phyloP scores from a whole-genome alignment of 331 rosid genomes.

The Cydonia oblonga region DNA sequence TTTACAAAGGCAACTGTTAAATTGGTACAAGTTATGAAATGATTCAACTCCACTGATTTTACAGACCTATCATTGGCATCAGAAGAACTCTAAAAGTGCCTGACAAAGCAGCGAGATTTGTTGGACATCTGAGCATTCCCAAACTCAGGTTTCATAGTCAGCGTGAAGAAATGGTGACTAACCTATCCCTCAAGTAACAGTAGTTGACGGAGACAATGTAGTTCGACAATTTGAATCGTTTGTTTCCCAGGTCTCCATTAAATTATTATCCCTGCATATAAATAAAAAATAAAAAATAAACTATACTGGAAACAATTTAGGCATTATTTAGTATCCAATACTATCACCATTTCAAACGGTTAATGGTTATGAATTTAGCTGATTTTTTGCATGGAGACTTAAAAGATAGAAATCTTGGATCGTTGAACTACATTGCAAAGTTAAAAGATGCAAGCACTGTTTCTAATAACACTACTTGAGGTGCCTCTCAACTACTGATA shows the following conservation, averaged over 20 bases:
- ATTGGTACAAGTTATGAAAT: not conserved
- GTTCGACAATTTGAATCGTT: no score
- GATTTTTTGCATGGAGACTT: no score
- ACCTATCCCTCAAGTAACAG: not conserved
- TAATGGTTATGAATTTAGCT: not conserved
- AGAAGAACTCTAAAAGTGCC: slow-evolving; percentile 23
- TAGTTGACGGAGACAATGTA: not conserved
- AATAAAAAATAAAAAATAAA: no score
- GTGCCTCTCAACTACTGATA: not conserved
- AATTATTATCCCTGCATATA: no score
- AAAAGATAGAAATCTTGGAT: not conserved
- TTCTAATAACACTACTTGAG: not conserved
- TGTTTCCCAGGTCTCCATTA: no score
- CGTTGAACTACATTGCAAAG: not conserved
- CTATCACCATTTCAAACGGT: not conserved
- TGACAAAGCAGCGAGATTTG: slow-evolving; percentile 20
- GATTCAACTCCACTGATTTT: not conserved
- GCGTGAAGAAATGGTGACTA: slow-evolving; percentile 33
- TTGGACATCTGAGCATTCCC: slow-evolving; percentile 36
- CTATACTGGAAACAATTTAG: no score
- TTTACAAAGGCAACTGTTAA: not conserved
- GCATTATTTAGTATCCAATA: no score
- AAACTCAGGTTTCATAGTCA: slow-evolving; percentile 12
- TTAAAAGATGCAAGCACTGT: not conserved
- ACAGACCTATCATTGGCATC: slow-evolving; percentile 4